Evolutionary conservation across 2,329 filamentous ascomycete species (phyloP).

Genomic region (Calonectria pseudoreteaudii): DNA sequence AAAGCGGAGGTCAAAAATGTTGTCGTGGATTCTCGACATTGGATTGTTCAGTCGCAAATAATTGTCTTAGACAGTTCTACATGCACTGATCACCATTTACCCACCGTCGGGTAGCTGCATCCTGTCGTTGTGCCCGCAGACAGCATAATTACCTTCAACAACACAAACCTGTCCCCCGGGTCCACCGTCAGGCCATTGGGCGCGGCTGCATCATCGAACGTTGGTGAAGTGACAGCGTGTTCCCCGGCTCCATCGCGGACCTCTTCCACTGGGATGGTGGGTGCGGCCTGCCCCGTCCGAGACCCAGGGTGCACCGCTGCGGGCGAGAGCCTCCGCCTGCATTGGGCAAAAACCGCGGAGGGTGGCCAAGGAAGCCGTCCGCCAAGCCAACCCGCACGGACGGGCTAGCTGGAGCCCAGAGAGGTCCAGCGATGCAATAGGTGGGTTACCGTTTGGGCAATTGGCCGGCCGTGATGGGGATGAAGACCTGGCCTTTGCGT

Average conservation of each 20-base stretch:
- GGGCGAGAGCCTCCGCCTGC: conserved; percentile 44
- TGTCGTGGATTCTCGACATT: conserved; percentile 54
- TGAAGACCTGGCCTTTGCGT: conserved; percentile 30
- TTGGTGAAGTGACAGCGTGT: conserved; percentile 65
- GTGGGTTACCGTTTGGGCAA: conserved; percentile 31
- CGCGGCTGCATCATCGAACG: conserved; percentile 78
- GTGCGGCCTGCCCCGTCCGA: conserved; percentile 43
- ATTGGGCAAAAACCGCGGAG: conserved; percentile 44
- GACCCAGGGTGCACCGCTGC: conserved; percentile 49
- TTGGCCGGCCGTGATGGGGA: conserved; percentile 37
- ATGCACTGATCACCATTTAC: conserved; percentile 56
- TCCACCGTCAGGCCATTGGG: conserved; percentile 71
- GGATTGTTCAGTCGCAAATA: conserved; percentile 52
- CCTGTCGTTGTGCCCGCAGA: conserved; percentile 48
- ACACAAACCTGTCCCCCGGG: conserved; percentile 71
- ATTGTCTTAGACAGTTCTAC: conserved; percentile 51
- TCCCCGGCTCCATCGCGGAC: conserved; percentile 25
- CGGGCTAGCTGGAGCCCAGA: no score
- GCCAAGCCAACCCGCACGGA: conserved; percentile 40
- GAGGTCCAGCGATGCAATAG: conserved; percentile 23
- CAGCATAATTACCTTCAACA: conserved; percentile 75
- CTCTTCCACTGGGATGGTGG: conserved; percentile 29
- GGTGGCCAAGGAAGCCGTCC: conserved; percentile 45
- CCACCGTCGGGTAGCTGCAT: conserved; percentile 49
- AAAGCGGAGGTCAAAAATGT: conserved; percentile 52